phyloP scores from a whole-genome alignment of 768 basidiomycete genomes.

The Hygrocybe punicea region DNA sequence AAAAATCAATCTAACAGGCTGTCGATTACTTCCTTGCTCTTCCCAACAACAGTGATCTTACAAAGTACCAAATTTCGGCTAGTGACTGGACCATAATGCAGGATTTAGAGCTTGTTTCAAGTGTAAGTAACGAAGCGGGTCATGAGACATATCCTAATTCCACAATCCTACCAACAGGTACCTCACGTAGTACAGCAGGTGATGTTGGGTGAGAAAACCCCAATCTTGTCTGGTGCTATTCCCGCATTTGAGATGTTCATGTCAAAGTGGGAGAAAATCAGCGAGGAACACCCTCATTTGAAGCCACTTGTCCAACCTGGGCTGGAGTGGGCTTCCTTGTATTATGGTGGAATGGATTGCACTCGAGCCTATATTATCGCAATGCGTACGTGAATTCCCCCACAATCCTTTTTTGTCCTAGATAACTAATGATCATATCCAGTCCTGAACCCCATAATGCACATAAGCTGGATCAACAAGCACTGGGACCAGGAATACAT shows the following conservation, averaged over 20 bases:
- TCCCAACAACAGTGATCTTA: conserved; percentile 4
- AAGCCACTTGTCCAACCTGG: conserved; percentile 3
- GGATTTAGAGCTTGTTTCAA: conserved; percentile 13
- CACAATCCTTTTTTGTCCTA: not conserved
- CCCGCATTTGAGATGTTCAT: conserved; percentile 22
- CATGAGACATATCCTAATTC: not conserved
- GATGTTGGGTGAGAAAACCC: conserved; percentile 17
- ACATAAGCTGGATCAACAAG: conserved; percentile 13
- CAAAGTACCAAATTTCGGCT: conserved; percentile 4
- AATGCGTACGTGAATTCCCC: conserved; percentile 6
- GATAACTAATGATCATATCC: not conserved
- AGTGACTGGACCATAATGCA: conserved; percentile 15
- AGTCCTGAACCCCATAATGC: conserved; percentile 20
- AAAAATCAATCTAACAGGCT: conserved; percentile 5
- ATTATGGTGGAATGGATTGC: conserved; percentile 9
- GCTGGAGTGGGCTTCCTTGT: conserved; percentile 8
- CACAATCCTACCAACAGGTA: not conserved
- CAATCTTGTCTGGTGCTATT: conserved; percentile 18
- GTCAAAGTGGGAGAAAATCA: conserved; percentile 11
- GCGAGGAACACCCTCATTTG: conserved; percentile 4
- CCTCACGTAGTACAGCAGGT: conserved; percentile 17
- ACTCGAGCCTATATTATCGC: conserved; percentile 12
- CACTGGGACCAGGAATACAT: not conserved
- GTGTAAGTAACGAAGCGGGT: not conserved
- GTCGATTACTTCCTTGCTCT: conserved; percentile 8